These are phyloP conservation scores for Metarhizium sp. DNA, from an alignment of 2,329 filamentous ascomycete genomes.

Conservation along the genomic window DNA sequence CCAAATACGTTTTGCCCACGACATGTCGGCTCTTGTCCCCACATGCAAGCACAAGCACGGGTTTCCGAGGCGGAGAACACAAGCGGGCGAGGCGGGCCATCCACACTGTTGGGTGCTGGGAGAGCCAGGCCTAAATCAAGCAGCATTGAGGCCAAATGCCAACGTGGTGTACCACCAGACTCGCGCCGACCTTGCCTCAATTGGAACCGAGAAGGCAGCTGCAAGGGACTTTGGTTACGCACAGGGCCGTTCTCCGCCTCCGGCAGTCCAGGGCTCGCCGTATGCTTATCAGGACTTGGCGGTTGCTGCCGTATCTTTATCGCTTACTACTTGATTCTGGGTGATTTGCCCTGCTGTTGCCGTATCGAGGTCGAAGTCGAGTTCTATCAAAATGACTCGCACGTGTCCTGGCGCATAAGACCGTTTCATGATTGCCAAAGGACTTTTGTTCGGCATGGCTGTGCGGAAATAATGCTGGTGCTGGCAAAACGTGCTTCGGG, in stretches of 20 bases:
- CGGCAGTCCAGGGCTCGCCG: neutral
- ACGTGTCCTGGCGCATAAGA: too few species aligned
- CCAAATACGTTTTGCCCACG: neutral
- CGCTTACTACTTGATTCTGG: too few species aligned
- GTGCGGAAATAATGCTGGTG: too few species aligned
- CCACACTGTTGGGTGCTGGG: neutral
- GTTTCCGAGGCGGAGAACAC: neutral
- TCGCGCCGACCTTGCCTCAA: neutral
- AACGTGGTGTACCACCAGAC: neutral
- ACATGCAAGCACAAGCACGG: conserved; percentile 1
- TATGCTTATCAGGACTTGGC: neutral
- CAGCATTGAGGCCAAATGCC: neutral
- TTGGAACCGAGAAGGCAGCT: neutral
- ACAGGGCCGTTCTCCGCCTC: neutral
- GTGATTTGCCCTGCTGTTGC: too few species aligned
- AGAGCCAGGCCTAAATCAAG: neutral
- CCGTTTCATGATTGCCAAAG: too few species aligned
- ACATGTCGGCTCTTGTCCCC: neutral
- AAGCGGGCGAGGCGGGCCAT: neutral
- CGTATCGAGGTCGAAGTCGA: too few species aligned
- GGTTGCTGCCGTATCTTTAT: too few species aligned
- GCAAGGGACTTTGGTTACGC: neutral
- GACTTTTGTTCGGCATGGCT: too few species aligned
- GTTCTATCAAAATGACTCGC: too few species aligned
- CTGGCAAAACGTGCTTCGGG: too few species aligned